Conservation (phyloP, 805 yeast genomes). For the Alloascoidea hylecoeti region DNA sequence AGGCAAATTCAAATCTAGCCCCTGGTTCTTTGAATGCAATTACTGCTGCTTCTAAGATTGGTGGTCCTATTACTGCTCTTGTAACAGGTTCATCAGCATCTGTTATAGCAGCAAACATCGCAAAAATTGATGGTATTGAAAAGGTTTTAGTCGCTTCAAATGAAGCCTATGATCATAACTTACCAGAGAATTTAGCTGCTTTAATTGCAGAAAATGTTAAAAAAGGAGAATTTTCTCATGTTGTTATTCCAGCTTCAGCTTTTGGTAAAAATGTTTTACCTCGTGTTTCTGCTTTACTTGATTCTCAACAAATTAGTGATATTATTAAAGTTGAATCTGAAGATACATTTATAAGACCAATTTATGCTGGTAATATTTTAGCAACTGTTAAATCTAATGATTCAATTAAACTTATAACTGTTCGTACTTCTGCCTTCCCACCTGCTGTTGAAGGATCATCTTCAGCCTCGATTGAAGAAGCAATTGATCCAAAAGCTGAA, state of each 20-base stretch:
- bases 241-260: slow-evolving; percentile 72
- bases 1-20: slow-evolving; percentile 34
- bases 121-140: slow-evolving; percentile 36
- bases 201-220: slow-evolving; percentile 34
- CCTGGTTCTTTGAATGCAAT: slow-evolving; percentile 62
- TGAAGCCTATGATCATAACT: slow-evolving; percentile 44
- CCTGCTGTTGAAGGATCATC: slow-evolving; percentile 23
- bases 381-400: slow-evolving; percentile 69
- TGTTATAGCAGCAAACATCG: slow-evolving; percentile 33
- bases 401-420: slow-evolving; percentile 51
- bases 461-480: slow-evolving; percentile 30
- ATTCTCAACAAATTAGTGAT: slow-evolving; percentile 82
- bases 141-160: slow-evolving; percentile 48
- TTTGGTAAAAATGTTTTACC: slow-evolving; percentile 83
- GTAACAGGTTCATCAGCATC: slow-evolving; percentile 50
- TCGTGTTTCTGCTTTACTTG: slow-evolving; percentile 71
- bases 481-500: slow-evolving; percentile 20
- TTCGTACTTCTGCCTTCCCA: slow-evolving; percentile 74
- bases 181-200: slow-evolving; percentile 79
- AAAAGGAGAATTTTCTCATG: slow-evolving; percentile 40
- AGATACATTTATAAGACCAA: slow-evolving; percentile 79
- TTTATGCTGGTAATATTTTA: slow-evolving; percentile 90
- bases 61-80: slow-evolving; percentile 71
- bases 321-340: slow-evolving; percentile 51
- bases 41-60: slow-evolving; percentile 55